Evolutionary conservation across 192 early-diverging fungal species (phyloP), one percentile per base, ranked within the genome.

Genomic region (Dispira parvispora): DNA sequence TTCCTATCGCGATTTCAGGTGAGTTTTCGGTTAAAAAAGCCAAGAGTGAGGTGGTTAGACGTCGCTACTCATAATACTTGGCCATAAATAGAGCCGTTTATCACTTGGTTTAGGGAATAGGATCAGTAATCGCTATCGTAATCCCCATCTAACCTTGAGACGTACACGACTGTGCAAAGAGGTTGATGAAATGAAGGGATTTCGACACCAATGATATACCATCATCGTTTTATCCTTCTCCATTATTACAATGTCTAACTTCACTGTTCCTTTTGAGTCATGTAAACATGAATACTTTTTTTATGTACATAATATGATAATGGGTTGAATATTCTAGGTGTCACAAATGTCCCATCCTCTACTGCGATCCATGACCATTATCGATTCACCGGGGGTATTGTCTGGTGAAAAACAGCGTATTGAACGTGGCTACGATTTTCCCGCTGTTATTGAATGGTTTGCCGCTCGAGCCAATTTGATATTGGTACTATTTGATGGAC

Each of bases 381-480:
- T 94, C 57, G 91, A 94, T 66, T 90, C 89, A n/a, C 91, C 91
- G 0, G 91, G 91, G 13, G 87, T 94, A 45, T 74, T 94, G 18
- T 85, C 87, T 11, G 89, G 91, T 20, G 85, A 87, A 65, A 89
- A 90, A 71, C 90, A 92, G 72, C 75, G 80, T 3, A 75, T 87
- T 49, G 81, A 87, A 43, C 85, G 90, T 57, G 80, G 82, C 0
- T 94, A 92, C 61, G 87, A 91, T 63, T 91, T 88, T 63, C 83
- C 83, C 8, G 73, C 75, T 27, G 84, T 89, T 4, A 81, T 84
- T 25, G 85, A 88, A 64, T 94, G 88, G 86, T 94, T 91, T 68
- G 89, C 87, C 0, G 87, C 88, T 56, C 81, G 91, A 11, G 77
- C 87, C 0, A 88, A 92, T 64, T 63, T 88, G 44, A 87, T 92